A percentile compares a stretch with the other conserved stretches of the same genome.
Evolutionary conservation across 768 basidiomycete genomes (phyloP).

Genomic region (Russula emetica): DNA sequence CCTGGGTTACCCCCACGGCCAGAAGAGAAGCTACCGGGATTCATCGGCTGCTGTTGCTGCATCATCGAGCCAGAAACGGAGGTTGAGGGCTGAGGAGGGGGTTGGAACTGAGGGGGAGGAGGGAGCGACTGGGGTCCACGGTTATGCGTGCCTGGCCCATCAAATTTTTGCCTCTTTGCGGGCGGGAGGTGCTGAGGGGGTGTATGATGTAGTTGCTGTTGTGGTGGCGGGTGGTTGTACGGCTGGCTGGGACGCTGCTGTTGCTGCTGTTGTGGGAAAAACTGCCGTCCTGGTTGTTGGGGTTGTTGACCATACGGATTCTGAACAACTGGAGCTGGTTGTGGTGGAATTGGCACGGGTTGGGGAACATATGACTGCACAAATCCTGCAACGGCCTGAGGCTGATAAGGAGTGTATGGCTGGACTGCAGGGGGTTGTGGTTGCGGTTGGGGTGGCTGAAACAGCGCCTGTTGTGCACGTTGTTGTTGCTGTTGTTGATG

Average conservation of each 20-base stretch:
- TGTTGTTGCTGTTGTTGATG: conserved; percentile 53
- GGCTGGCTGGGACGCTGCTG: conserved; percentile 46
- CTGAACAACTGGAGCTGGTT: conserved; percentile 42
- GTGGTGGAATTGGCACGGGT: conserved; percentile 48
- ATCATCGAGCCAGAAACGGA: conserved; percentile 36
- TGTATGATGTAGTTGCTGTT: conserved; percentile 51
- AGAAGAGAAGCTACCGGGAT: conserved; percentile 31
- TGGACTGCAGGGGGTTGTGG: conserved; percentile 55
- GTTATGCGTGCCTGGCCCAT: conserved; percentile 35
- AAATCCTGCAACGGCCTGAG: conserved; percentile 52
- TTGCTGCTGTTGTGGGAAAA: conserved; percentile 42
- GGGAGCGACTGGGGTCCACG: conserved; percentile 58
- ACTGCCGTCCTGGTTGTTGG: conserved; percentile 45
- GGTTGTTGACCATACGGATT: conserved; percentile 33
- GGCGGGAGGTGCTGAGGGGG: conserved; percentile 84
- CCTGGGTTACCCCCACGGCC: conserved; percentile 41
- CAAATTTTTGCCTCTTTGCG: conserved; percentile 87
- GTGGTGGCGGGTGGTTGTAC: conserved; percentile 31
- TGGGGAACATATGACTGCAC: conserved; percentile 67
- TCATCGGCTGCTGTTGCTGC: conserved; percentile 34
- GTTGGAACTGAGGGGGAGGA: conserved; percentile 64
- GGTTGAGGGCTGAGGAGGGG: conserved; percentile 45
- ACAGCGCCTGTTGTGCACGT: conserved; percentile 47
- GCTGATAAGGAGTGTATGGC: conserved; percentile 74
- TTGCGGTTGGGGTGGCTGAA: conserved; percentile 47